Conservation (phyloP, 1,139 yeast species). For the Debaryomyces nepalensis region DNA sequence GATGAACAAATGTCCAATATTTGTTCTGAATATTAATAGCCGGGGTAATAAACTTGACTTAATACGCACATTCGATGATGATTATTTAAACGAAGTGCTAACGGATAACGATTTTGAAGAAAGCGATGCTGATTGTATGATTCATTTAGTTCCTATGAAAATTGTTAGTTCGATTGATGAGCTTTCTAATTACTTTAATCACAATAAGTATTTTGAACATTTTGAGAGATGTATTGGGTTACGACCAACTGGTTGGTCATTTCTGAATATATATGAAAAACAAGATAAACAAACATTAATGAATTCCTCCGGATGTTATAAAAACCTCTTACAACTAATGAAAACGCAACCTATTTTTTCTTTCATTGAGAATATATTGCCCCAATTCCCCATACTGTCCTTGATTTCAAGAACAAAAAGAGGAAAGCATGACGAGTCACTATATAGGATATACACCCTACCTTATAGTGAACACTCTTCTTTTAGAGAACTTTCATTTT, state of each 20-base stretch:
- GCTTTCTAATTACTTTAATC: slow-evolving; percentile 54
- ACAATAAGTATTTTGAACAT: slow-evolving; percentile 46
- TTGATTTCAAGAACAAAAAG: slow-evolving; percentile 19
- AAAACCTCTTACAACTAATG: slow-evolving; percentile 9
- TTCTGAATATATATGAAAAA: slow-evolving; percentile 22
- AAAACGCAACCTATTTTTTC: slow-evolving; percentile 22
- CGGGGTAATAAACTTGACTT: slow-evolving; percentile 54
- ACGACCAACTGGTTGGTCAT: slow-evolving; percentile 90
- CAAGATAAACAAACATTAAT: slow-evolving; percentile 5
- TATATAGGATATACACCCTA: slow-evolving; percentile 57
- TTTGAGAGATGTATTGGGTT: slow-evolving; percentile 66
- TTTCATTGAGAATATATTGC: slow-evolving; percentile 35
- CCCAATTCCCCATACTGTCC: slow-evolving; percentile 32
- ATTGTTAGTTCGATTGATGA: slow-evolving; percentile 42
- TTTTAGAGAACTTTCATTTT: slow-evolving; percentile 72
- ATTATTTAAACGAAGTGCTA: slow-evolving; percentile 35
- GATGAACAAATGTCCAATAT: slow-evolving; percentile 54
- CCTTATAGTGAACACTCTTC: slow-evolving; percentile 97
- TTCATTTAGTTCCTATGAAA: slow-evolving; percentile 73
- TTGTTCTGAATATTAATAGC: slow-evolving; percentile 52
- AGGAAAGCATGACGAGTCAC: slow-evolving; percentile 30
- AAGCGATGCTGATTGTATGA: slow-evolving; percentile 53
- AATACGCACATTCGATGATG: slow-evolving; percentile 39
- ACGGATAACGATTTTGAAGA: slow-evolving; percentile 38
- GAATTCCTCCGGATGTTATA: neutral